Evolutionary conservation across 257 asterid species (phyloP), one percentile per base, ranked within the genome.

Genomic region (Leptodermis oblonga): DNA sequence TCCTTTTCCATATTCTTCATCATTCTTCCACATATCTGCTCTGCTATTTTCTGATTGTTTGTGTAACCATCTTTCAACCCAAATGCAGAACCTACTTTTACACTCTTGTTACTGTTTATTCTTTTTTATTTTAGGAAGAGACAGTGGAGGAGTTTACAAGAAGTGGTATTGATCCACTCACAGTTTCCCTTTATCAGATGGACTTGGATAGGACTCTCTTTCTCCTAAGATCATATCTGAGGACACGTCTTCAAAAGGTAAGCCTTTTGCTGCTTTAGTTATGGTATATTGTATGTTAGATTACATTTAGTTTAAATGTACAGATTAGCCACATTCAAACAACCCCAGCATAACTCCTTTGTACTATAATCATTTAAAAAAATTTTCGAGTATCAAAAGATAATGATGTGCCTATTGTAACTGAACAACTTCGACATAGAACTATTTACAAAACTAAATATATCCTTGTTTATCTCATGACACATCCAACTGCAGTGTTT

Each of bases 231-330:
- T 93, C 96, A 39, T 90, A 93, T 82, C 77, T 93, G 26, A 90
- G 97, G 49, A 85, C 92, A 78, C 97, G 97, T 70, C 91, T 93
- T 54, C 92, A 80, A 77, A 90, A 88, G 97, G 99, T 93, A 80
- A 5, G 17, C 69, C 62, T 65, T 67, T 63, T 56, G n/a, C 23
- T 30, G 39, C 55, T 28, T 26, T 33, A 59, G 69, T 28, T 63
- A 56, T n/a, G n/a, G 23, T 69, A 20, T 55, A 36, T 18, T 17
- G 20, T 26, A 23, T 25, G 17, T 15, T 31, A 20, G 14, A 26
- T 45, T 33, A 58, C 25, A 36, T 34, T 22, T 62, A 22, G 42
- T 60, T 60, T 12, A 13, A 28, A 6, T 25, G 34, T 34, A 61
- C 2, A 20, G 42, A 36, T 36, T 14, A 34, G n/a, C 25, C 31